Conservation (phyloP, 306 rosid species). For the Rosa chinensis region DNA sequence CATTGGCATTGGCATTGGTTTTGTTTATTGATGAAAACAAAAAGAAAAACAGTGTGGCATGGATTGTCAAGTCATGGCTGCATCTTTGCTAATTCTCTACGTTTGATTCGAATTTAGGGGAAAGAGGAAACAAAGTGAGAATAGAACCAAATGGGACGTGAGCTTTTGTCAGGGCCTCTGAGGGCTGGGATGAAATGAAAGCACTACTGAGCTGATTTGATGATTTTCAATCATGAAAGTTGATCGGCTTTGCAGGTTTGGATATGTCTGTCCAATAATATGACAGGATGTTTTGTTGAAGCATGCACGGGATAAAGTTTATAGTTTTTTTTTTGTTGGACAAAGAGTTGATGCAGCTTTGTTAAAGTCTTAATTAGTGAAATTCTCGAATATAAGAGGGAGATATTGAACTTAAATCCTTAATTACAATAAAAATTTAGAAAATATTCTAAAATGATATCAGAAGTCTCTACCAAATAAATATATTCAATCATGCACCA, state of each 20-base stretch:
- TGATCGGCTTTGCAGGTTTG: slow-evolving; percentile 4
- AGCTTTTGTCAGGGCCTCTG: slow-evolving; percentile 8
- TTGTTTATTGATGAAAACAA: neutral
- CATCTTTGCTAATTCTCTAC: neutral
- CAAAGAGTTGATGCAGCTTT: too few relatives aligned
- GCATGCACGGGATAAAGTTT: neutral
- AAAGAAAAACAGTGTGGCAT: neutral
- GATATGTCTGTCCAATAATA: neutral
- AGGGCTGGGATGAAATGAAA: neutral
- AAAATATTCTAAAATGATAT: too few relatives aligned
- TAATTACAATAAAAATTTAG: too few relatives aligned
- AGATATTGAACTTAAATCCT: too few relatives aligned
- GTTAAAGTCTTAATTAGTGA: too few relatives aligned
- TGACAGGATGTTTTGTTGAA: neutral
- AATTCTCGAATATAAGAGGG: too few relatives aligned
- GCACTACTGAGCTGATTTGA: neutral
- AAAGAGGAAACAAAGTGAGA: neutral
- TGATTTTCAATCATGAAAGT: neutral
- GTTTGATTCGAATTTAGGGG: neutral
- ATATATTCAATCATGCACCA: too few relatives aligned
- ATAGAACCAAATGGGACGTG: neutral
- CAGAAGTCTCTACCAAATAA: too few relatives aligned
- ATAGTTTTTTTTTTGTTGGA: too few relatives aligned
- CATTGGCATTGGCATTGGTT: neutral
- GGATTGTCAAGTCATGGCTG: neutral